A percentile compares a stretch with the other conserved stretches of the same genome.
Conservation (phyloP, 345 rosid species). For the Iberis pinnata region DNA sequence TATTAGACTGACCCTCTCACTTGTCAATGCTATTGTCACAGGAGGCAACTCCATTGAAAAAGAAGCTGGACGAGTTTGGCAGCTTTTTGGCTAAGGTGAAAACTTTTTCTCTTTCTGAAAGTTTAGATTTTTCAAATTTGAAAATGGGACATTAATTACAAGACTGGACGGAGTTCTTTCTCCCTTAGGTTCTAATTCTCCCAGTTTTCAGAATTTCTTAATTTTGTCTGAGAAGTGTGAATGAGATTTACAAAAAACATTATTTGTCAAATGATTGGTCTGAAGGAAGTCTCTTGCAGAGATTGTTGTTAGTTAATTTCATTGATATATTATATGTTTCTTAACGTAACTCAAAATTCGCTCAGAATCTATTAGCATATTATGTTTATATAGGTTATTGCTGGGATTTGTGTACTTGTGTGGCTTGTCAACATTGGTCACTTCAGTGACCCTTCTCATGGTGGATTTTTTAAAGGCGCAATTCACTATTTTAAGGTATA, state of each 20-base stretch:
- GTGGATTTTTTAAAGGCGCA: constrained; percentile 91
- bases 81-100: constrained; percentile 94
- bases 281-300: constrained; percentile 11
- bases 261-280: constrained; percentile 9
- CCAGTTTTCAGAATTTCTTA: constrained; percentile 12
- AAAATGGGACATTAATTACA: background rate
- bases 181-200: constrained; percentile 4
- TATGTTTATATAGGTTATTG: constrained; percentile 66
- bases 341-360: constrained; percentile 5
- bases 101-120: constrained; percentile 11
- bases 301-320: constrained; percentile 6
- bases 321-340: constrained; percentile 1
- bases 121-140: background rate
- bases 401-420: constrained; percentile 90
- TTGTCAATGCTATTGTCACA: constrained; percentile 36
- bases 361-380: constrained; percentile 10
- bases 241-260: background rate
- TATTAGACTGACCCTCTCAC: constrained; percentile 11
- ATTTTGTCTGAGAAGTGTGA: constrained; percentile 2
- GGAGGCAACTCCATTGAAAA: constrained; percentile 95
- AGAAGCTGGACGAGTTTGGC: constrained; percentile 97
- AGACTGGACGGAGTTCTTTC: constrained; percentile 10
- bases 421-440: constrained; percentile 99
- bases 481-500: constrained; percentile 96
- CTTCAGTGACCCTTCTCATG: constrained; percentile 93